Percentiles rank a stretch among this genome's conserved stretches.
phyloP scores from a whole-genome alignment of 1,284 basidiomycete genomes.

The Malassezia pachydermatis region DNA sequence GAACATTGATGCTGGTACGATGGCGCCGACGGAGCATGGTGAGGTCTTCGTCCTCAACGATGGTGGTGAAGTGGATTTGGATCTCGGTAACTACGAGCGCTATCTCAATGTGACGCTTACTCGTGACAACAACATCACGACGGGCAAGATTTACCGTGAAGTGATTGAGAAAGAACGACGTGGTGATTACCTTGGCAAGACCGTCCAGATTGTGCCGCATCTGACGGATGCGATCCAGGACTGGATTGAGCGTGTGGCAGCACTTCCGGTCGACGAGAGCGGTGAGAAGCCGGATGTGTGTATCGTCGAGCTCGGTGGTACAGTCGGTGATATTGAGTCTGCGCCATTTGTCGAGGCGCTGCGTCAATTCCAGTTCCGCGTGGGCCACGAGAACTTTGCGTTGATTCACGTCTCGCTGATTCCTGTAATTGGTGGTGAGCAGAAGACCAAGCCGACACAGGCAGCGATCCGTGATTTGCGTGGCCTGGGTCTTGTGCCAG shows the following conservation, averaged over 20 bases:
- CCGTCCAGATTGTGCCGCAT: constrained; percentile 94
- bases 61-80: constrained; percentile 94
- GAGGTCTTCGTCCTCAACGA: constrained; percentile 98
- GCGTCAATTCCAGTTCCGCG: constrained; percentile 96
- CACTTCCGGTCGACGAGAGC: constrained; percentile 86
- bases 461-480: constrained; percentile 89
- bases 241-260: constrained; percentile 91
- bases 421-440: constrained; percentile 93
- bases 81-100: constrained; percentile 95
- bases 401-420: constrained; percentile 96
- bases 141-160: constrained; percentile 91
- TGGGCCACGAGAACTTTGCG: constrained; percentile 93
- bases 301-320: constrained; percentile 92
- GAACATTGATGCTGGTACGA: constrained; percentile 99
- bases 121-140: constrained; percentile 94
- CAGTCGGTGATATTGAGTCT: constrained; percentile 89
- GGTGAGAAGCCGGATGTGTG: constrained; percentile 89
- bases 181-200: constrained; percentile 95
- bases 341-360: constrained; percentile 97
- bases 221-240: constrained; percentile 95
- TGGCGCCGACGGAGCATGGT: constrained; percentile 96
- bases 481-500: constrained; percentile 83
- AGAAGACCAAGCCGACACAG: constrained; percentile 98
- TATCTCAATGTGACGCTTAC: constrained; percentile 90
- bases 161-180: constrained; percentile 96